Evolutionary conservation across 768 basidiomycete genomes (phyloP), one percentile per base, ranked within the genome.

Genomic region (Mycena belliarum): DNA sequence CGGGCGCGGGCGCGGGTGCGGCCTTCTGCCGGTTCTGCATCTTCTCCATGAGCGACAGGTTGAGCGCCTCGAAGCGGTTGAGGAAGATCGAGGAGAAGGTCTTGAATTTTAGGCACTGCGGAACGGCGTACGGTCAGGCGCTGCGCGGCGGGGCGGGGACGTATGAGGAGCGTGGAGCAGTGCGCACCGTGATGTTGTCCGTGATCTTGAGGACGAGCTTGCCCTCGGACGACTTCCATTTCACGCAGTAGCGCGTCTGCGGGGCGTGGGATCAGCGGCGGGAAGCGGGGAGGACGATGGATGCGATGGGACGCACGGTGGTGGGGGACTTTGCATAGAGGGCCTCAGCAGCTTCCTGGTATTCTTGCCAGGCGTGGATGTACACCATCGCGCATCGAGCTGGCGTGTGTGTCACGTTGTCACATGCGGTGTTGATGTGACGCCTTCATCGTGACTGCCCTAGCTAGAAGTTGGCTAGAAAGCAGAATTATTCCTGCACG

Each of bases 31-130:
- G 79, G 66, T 94, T 93, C 68, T 86, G 89, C 87, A 94, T 93
- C 74, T 89, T 90, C 66, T 87, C 82, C 79, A 93, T 89, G 50
- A 97, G 78, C 8, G 89, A 85, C 41, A 90, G 81, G 69, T 96
- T 97, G 59, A 98, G 81, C 8, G 88, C 82, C 73, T 98, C 95
- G 75, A 98, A 98, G 64, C 95, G 90, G 79, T 98, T 97, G 62
- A 98, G 87, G 75, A 93, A 93, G 69, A 96, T 88, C 49, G 91
- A 93, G 3, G 95, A 97, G 65, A 88, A 87, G 2, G 95, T 96
- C 73, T 95, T 94, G 80, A 96, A 98, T 73, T 95, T 97, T 65
- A 98, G 80, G 71, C 94, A 96, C 96, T 98, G 70, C n/a, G n/a
- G 12, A 32, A 12, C 29, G 29, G 29, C 29, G 29, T 43, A 46